A percentile compares a stretch with the other conserved stretches of the same genome.
Evolutionary conservation across 441 rosid species (phyloP).

Genomic region (Breynia disticha): DNA sequence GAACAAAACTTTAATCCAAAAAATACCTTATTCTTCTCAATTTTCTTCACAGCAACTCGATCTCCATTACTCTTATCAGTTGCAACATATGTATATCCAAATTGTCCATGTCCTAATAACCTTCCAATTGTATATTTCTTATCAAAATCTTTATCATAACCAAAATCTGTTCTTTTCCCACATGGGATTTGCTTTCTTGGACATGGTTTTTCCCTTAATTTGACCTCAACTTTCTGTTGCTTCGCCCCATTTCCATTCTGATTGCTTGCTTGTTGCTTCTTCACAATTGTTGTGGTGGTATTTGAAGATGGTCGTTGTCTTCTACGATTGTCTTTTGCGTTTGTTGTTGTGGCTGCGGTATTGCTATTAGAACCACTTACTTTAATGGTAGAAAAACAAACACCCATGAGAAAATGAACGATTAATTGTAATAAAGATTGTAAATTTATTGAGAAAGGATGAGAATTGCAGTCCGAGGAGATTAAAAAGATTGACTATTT

Average conservation of each 20-base stretch:
- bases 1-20: background rate
- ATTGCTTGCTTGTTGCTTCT: conserved; percentile 5
- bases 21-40: conserved; percentile 80
- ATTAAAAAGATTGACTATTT: background rate
- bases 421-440: too few species aligned
- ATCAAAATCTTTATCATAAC: conserved; percentile 73
- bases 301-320: background rate
- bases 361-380: conserved; percentile 71
- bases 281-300: conserved; percentile 11
- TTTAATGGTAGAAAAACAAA: conserved; percentile 62
- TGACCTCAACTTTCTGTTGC: conserved; percentile 15
- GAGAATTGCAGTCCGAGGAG: background rate
- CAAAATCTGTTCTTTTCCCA: conserved; percentile 84
- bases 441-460: background rate
- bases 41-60: conserved; percentile 86
- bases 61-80: conserved; percentile 56
- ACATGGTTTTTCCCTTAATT: conserved; percentile 25
- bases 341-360: conserved; percentile 14
- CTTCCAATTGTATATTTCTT: conserved; percentile 55
- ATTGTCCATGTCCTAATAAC: conserved; percentile 92
- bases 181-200: conserved; percentile 38
- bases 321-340: conserved; percentile 9
- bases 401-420: conserved; percentile 39
- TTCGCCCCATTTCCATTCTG: conserved; percentile 10
- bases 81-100: conserved; percentile 94